Conservation (phyloP, 495 filamentous ascomycete species). For the Chlorociboria aeruginascens region DNA sequence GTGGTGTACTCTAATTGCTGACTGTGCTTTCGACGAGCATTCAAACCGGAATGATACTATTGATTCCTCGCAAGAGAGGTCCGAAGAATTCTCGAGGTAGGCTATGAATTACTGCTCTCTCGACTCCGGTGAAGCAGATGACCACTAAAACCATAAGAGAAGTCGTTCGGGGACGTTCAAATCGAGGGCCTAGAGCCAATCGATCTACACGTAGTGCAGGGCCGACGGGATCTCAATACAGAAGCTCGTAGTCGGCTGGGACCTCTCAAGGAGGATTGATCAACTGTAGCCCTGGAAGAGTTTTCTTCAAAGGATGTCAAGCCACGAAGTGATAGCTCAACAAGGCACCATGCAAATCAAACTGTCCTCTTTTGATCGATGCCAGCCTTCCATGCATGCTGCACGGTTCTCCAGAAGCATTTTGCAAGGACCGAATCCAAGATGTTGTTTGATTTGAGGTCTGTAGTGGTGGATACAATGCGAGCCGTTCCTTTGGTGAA, state of each 20-base stretch:
- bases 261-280: too few species aligned
- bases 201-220: neutral
- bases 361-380: neutral
- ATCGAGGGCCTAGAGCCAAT: neutral
- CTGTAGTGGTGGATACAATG: too few species aligned
- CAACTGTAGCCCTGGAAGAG: too few species aligned
- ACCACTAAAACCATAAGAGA: neutral
- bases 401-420: neutral
- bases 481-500: neutral
- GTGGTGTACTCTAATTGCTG: too few species aligned
- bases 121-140: neutral
- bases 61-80: too few species aligned
- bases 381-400: conserved; percentile 6
- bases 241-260: neutral
- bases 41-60: too few species aligned
- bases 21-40: too few species aligned
- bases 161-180: neutral
- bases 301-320: too few species aligned
- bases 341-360: too few species aligned
- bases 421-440: neutral
- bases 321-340: too few species aligned
- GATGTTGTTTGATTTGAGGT: too few species aligned
- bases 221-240: neutral
- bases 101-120: neutral
- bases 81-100: neutral